Percentiles rank a stretch among this genome's conserved stretches.
Conservation (phyloP, 1,284 basidiomycete genomes). For the Microbotryomycetes sp. region DNA sequence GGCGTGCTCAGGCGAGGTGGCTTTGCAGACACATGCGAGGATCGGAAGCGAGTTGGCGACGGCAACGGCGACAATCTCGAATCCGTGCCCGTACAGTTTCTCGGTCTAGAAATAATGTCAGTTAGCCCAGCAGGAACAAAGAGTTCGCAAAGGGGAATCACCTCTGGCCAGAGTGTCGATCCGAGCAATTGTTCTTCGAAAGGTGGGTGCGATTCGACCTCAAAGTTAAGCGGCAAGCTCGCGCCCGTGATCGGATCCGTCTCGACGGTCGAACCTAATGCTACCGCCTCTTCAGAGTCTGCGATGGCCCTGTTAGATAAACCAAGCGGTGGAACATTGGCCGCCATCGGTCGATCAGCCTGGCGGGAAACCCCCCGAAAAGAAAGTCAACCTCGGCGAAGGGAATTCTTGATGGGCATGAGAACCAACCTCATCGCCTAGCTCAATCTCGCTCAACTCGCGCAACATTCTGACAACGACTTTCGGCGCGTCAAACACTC, state of each 20-base stretch:
- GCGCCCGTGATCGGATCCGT: background rate
- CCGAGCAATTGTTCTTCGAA: conserved; percentile 59
- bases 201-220: conserved; percentile 40
- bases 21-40: conserved; percentile 87
- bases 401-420: too few relatives aligned
- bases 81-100: conserved; percentile 96
- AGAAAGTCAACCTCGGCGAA: too few relatives aligned
- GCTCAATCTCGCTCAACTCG: conserved; percentile 9
- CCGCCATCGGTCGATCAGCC: conserved; percentile 49
- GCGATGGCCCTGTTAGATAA: conserved; percentile 61
- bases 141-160: conserved; percentile 1
- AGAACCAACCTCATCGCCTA: conserved; percentile 47
- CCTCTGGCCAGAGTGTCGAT: conserved; percentile 90
- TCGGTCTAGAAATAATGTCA: conserved; percentile 48
- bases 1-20: conserved; percentile 79
- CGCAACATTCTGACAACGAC: conserved; percentile 9
- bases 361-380: too few relatives aligned
- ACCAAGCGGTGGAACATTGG: conserved; percentile 67
- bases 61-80: conserved; percentile 78
- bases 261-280: background rate
- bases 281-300: background rate
- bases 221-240: conserved; percentile 9
- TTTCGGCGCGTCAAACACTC: conserved; percentile 69
- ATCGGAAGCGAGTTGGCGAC: conserved; percentile 60
- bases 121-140: background rate